Conservation (phyloP, 352 stramenopile species). For the Phytopythium montanum region DNA sequence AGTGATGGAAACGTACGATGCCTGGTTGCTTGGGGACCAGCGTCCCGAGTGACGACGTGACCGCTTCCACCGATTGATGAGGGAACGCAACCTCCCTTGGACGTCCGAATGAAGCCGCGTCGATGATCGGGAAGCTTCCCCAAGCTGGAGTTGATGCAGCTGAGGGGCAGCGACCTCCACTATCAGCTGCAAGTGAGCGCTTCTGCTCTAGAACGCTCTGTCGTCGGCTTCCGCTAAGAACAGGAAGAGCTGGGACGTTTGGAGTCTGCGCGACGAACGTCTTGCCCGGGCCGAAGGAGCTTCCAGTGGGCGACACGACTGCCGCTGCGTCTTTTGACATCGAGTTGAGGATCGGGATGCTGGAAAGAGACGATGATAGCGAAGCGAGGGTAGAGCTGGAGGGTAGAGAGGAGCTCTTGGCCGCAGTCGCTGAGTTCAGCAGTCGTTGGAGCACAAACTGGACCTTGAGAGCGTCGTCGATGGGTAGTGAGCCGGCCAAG, state of each 20-base stretch:
- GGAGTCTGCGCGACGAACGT: slow-evolving; percentile 38
- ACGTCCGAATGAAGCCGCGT: slow-evolving; percentile 21
- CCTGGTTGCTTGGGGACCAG: slow-evolving; percentile 17
- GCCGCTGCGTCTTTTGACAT: neutral
- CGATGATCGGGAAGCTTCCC: slow-evolving; percentile 28
- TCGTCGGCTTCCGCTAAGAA: neutral
- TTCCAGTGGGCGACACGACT: neutral
- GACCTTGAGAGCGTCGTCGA: slow-evolving; percentile 35
- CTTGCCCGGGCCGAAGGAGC: slow-evolving; percentile 14
- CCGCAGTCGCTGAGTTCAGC: slow-evolving; percentile 3
- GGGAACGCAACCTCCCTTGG: slow-evolving; percentile 27
- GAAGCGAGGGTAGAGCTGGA: neutral
- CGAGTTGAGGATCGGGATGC: slow-evolving; percentile 6
- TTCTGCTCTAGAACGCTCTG: neutral
- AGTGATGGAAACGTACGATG: neutral
- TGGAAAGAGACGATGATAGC: slow-evolving; percentile 7
- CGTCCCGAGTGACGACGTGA: slow-evolving; percentile 27
- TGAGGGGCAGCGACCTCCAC: neutral
- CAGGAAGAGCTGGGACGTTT: slow-evolving; percentile 5
- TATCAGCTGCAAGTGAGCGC: neutral
- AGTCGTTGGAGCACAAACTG: slow-evolving; percentile 34
- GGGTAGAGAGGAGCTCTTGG: neutral
- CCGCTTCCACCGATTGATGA: slow-evolving; percentile 17
- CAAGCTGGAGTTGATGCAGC: slow-evolving; percentile 5
- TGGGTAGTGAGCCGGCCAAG: slow-evolving; percentile 15